Evolutionary conservation across 2,329 filamentous ascomycete species (phyloP).

Genomic region (Didymella pomorum): DNA sequence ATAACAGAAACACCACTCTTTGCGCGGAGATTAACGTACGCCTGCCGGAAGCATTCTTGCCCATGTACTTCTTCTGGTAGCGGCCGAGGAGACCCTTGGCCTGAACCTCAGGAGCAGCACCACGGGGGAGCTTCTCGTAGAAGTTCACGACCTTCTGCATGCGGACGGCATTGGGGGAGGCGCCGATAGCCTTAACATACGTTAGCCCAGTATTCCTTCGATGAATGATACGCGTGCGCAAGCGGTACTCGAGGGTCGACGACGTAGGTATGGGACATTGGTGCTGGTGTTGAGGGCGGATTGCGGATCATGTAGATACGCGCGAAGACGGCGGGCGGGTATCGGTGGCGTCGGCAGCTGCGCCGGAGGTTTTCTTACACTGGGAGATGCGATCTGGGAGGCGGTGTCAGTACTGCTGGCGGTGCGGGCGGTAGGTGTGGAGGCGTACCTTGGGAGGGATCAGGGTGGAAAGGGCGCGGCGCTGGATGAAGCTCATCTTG

Average conservation of each 20-base stretch:
- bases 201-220: conserved; percentile 29
- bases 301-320: background rate
- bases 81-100: conserved; percentile 82
- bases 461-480: conserved; percentile 94
- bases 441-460: conserved; percentile 93
- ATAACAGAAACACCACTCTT: background rate
- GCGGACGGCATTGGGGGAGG: conserved; percentile 91
- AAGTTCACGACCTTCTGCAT: conserved; percentile 99
- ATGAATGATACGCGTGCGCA: background rate
- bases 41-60: conserved; percentile 86
- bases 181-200: conserved; percentile 79
- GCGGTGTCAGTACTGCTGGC: conserved; percentile 48
- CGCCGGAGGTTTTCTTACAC: conserved; percentile 65
- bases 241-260: background rate
- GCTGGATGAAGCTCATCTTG: conserved; percentile 92
- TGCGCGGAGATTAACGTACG: conserved; percentile 69
- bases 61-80: conserved; percentile 90
- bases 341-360: conserved; percentile 19
- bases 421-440: conserved; percentile 19
- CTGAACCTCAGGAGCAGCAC: conserved; percentile 83
- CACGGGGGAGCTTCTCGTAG: conserved; percentile 98
- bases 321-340: conserved; percentile 2
- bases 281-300: background rate
- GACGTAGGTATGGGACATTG: background rate
- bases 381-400: conserved; percentile 78